Conservation (phyloP, 371 early-diverging fungal genomes). For the Apophysomyces elegans region DNA sequence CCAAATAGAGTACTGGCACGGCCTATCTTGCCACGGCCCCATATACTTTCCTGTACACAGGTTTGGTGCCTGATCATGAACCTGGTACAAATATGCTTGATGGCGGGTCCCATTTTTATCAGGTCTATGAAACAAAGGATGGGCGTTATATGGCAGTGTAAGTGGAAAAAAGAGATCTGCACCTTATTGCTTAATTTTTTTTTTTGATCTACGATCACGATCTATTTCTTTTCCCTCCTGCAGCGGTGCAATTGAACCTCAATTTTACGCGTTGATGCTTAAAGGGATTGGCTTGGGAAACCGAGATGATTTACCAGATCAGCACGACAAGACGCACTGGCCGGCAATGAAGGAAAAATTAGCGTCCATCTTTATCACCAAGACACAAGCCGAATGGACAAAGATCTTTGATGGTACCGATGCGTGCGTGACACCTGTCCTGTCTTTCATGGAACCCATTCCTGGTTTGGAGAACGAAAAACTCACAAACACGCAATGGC, state of each 20-base stretch:
- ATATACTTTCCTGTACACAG: constrained; percentile 64
- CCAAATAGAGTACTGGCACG: constrained; percentile 52
- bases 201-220: background rate
- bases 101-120: constrained; percentile 76
- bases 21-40: constrained; percentile 58
- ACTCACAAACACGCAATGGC: constrained; percentile 19
- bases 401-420: constrained; percentile 69
- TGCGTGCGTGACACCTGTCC: constrained; percentile 78
- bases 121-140: constrained; percentile 75
- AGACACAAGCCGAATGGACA: constrained; percentile 73
- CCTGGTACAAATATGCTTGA: constrained; percentile 72
- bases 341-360: constrained; percentile 57
- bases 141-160: constrained; percentile 71
- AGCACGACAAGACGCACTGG: constrained; percentile 61
- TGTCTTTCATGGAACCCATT: constrained; percentile 53
- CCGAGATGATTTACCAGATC: constrained; percentile 47
- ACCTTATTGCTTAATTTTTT: background rate
- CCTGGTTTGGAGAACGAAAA: constrained; percentile 17
- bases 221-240: background rate
- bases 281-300: constrained; percentile 55
- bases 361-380: constrained; percentile 52
- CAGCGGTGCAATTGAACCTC: constrained; percentile 75
- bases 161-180: constrained; percentile 15
- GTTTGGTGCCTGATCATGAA: constrained; percentile 56
- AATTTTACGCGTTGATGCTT: constrained; percentile 68